These are phyloP conservation scores for Picochlorum sp. DNA, from an alignment of 139 green algal species.

Conservation along the genomic window DNA sequence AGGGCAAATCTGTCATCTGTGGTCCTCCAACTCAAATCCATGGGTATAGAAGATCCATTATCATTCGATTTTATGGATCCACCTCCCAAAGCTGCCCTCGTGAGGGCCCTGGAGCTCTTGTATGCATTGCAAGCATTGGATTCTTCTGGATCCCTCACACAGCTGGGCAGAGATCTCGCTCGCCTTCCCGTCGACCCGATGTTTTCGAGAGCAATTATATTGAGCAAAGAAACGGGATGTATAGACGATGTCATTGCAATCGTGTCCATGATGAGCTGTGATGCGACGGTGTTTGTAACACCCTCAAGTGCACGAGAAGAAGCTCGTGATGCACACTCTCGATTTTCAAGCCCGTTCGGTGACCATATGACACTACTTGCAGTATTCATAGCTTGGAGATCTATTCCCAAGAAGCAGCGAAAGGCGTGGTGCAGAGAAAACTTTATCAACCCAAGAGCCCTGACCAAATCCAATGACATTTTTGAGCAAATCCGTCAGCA, in stretches of 20 bases:
- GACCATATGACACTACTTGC: conserved; percentile 75
- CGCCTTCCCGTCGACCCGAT: conserved; percentile 78
- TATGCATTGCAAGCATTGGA: conserved; percentile 72
- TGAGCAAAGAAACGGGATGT: conserved; percentile 48
- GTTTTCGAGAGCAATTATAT: conserved; percentile 40
- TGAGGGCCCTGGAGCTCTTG: conserved; percentile 70
- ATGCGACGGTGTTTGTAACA: conserved; percentile 25
- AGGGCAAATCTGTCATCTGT: conserved; percentile 63
- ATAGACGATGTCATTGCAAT: conserved; percentile 56
- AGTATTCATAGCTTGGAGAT: conserved; percentile 48
- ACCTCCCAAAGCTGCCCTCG: conserved; percentile 72
- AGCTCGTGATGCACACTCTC: conserved; percentile 40
- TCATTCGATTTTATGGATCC: conserved; percentile 87
- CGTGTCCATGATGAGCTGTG: conserved; percentile 67
- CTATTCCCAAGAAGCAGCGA: conserved; percentile 17
- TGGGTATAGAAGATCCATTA: conserved; percentile 86
- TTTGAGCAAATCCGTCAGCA: conserved; percentile 43
- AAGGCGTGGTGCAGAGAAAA: conserved; percentile 35
- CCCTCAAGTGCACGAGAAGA: conserved; percentile 54
- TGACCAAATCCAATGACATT: conserved; percentile 69
- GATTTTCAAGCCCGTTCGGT: conserved; percentile 54
- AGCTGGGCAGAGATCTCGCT: conserved; percentile 48
- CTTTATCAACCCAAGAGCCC: conserved; percentile 39
- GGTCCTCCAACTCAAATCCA: conserved; percentile 77
- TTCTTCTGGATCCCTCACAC: conserved; percentile 37